phyloP scores from a whole-genome alignment of 2,329 filamentous ascomycete genomes.

The Fusarium nanum region DNA sequence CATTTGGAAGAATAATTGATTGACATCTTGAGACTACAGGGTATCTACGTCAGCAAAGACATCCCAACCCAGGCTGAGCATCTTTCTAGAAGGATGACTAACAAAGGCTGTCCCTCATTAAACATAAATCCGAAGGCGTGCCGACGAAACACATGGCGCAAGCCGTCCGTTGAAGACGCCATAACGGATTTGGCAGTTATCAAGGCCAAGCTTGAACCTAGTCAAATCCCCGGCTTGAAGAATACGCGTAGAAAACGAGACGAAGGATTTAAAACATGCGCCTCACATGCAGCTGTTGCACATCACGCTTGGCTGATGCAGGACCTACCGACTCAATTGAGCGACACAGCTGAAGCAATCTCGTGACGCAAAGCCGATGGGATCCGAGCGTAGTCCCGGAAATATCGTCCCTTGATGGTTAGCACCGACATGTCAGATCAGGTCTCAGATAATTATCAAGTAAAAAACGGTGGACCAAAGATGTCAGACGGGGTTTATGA shows the following conservation, averaged over 20 bases:
- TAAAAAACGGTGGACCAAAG: background rate
- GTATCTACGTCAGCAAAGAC: background rate
- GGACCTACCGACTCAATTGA: background rate
- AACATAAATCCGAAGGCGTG: conserved; percentile 7
- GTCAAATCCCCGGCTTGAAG: background rate
- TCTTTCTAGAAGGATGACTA: background rate
- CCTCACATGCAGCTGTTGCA: background rate
- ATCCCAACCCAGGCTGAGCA: too few relatives aligned
- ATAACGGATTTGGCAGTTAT: background rate
- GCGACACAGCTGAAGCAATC: background rate
- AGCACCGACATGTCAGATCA: conserved; percentile 5
- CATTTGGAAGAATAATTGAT: too few relatives aligned
- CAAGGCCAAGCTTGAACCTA: background rate
- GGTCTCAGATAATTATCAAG: background rate
- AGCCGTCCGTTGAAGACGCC: background rate
- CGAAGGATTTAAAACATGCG: background rate
- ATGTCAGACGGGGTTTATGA: conserved; percentile 2
- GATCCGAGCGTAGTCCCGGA: conserved; percentile 10
- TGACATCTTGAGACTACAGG: background rate
- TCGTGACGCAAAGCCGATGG: conserved; percentile 1
- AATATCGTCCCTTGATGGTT: conserved; percentile 7
- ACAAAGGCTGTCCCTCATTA: too few relatives aligned
- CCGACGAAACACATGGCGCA: background rate
- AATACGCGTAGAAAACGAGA: background rate
- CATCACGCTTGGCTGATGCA: background rate